Evolutionary conservation across 2,329 filamentous ascomycete species (phyloP), one percentile per base, ranked within the genome.

Genomic region (Aureobasidium musti): DNA sequence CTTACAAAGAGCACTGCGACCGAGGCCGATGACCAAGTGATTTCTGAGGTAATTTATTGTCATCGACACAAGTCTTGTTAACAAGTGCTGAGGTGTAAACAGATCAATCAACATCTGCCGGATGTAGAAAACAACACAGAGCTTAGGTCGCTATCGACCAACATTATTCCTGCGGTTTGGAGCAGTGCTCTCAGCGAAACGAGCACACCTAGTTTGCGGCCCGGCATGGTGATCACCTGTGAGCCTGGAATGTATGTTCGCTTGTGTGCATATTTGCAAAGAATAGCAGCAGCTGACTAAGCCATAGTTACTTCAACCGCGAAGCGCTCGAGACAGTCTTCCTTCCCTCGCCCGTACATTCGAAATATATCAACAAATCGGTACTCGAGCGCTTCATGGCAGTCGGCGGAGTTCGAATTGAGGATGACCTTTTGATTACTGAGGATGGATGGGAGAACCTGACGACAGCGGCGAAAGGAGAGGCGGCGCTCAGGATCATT

Each of bases 241-340:
- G 83, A 85, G 70, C 83, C 83, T 11, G 83, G 83, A 19, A 80
- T 85, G 67, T 68, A 41, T 37, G 65, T 61, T 17, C 11, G 14
- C 35, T 17, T 5, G 30, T n/a, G 13, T 30, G 1, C 23, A 14
- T 10, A 45, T 10, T 19, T 11, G 17, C 10, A 11, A 43, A n/a
- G 54, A 37, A 45, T 2, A 47, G 19, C 28, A 59, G 17, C 39
- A 37, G 43, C 59, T 63, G 14, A 63, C 59, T 2, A 26, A 23
- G 26, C 26, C 6, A 13, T 26, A 88, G 94, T 69, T 97, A 97
- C 79, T 97, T 97, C 77, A 96, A 91, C 78, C 85, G 87, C 23
- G 97, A 93, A 75, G 96, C 96, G 70, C 91, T 97, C 68, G 86
- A 89, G 11, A 73, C 72, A 52, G 91, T 92, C 0, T 95, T 90